Conservation (phyloP, 2,329 filamentous ascomycete genomes). For the Gyromitra esculenta region DNA sequence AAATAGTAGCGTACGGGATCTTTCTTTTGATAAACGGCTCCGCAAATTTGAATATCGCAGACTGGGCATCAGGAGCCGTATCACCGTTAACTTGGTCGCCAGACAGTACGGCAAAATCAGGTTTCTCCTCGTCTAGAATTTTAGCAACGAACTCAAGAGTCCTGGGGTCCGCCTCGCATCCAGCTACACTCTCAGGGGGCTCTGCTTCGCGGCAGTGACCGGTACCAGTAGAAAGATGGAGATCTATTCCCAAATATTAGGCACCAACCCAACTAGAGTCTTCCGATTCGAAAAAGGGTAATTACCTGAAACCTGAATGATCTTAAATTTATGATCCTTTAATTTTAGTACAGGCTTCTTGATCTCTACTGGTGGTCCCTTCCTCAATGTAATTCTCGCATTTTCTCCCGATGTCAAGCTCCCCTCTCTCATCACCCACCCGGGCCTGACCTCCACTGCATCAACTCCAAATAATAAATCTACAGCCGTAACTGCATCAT, state of each 20-base stretch:
- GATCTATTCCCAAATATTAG: conserved; percentile 64
- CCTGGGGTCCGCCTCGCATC: conserved; percentile 88
- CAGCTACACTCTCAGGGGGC: conserved; percentile 65
- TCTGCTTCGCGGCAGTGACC: conserved; percentile 87
- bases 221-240: conserved; percentile 90
- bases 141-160: conserved; percentile 88
- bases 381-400: conserved; percentile 75
- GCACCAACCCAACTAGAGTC: background rate
- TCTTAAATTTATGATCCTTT: conserved; percentile 91
- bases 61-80: conserved; percentile 88
- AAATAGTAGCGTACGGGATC: conserved; percentile 92
- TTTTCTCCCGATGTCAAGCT: conserved; percentile 52
- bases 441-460: conserved; percentile 85
- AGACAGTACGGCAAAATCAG: conserved; percentile 88
- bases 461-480: conserved; percentile 91
- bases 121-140: conserved; percentile 90
- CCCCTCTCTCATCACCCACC: conserved; percentile 79
- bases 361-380: conserved; percentile 72
- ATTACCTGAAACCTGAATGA: conserved; percentile 81
- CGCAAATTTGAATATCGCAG: conserved; percentile 91
- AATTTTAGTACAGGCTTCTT: conserved; percentile 80
- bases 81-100: conserved; percentile 97
- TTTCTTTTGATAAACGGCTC: conserved; percentile 84
- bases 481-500: conserved; percentile 75
- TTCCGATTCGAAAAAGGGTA: background rate